These are phyloP conservation scores for Moricandia moricandioides DNA, from an alignment of 345 rosid genomes.

Conservation along the genomic window DNA sequence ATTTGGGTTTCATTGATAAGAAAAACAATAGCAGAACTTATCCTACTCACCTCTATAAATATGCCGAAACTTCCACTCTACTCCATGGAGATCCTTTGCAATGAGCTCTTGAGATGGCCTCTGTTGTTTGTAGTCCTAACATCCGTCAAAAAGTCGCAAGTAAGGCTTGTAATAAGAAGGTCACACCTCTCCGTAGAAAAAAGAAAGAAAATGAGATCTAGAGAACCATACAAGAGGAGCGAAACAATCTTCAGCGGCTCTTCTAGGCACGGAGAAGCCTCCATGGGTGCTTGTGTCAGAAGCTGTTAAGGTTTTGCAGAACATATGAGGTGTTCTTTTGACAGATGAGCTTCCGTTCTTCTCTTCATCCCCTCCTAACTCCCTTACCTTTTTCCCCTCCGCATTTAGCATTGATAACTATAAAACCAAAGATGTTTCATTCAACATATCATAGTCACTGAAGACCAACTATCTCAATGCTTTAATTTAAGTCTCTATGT, in stretches of 20 bases:
- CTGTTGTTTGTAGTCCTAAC: slow-evolving; percentile 79
- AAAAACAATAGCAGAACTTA: slow-evolving; percentile 11
- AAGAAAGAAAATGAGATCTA: not conserved
- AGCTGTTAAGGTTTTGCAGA: not conserved
- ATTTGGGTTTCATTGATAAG: slow-evolving; percentile 3
- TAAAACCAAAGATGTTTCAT: slow-evolving; percentile 7
- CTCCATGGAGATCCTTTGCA: slow-evolving; percentile 87
- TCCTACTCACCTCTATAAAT: slow-evolving; percentile 67
- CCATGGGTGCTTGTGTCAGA: slow-evolving; percentile 46
- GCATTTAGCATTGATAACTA: slow-evolving; percentile 51
- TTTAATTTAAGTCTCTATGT: not conserved
- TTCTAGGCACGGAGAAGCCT: slow-evolving; percentile 86
- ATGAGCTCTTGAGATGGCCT: slow-evolving; percentile 91
- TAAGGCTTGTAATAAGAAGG: slow-evolving; percentile 11
- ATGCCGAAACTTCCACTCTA: slow-evolving; percentile 86
- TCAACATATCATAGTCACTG: slow-evolving; percentile 7
- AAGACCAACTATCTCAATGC: not conserved
- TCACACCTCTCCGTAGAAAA: not conserved
- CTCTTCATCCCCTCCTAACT: slow-evolving; percentile 52
- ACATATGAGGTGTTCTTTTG: slow-evolving; percentile 32
- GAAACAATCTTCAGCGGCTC: slow-evolving; percentile 93
- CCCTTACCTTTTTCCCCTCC: slow-evolving; percentile 52
- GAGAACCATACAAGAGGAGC: slow-evolving; percentile 60
- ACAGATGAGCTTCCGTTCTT: slow-evolving; percentile 50
- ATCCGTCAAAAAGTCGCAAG: not conserved